Base-by-base conservation (phyloP, 202 grass and related monocot genomes). In the Musa balbisiana region DNA sequence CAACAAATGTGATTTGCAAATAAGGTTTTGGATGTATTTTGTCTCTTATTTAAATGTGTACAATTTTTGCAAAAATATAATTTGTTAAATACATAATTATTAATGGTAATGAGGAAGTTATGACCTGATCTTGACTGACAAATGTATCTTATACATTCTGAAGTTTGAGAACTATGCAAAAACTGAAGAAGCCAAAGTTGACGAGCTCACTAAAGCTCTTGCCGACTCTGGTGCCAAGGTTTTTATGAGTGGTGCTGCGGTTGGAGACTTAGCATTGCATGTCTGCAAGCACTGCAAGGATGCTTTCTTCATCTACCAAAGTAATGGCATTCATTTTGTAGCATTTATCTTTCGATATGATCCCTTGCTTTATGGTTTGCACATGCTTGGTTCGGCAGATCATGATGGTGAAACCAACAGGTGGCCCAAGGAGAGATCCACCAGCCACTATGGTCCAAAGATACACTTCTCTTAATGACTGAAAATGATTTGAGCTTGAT, bases 101-200 rank as follows among this genome's bases (percentile, higher is more conserved):
- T 5, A 51, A 20, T 51, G 12, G 25, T 51, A 11, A 70, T 51
- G 27, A 65, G 8, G 22, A 65, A 65, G 23, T 2, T 10, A 65
- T 25, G 22, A 2, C 11, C n/a, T 25, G 23, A 65, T 65, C 62
- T 12, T 65, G 62, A 65, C 2, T 70, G 15, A 51, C 33, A 43
- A 43, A 43, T 70, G 67, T 21, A 2, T 70, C 49, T 10, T 19
- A 71, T 55, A 0, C 33, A 64, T 67, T 80, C 78, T 50, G 62
- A 88, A 98, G 95, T 83, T 98, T 52, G 95, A 98, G 79, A 98
- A 94, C 70, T 98, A 94, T 86, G 81, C 95, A 33, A 98, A 98
- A 78, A 90, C 95, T 14, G 95, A 98, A 70, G 95, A 98, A 84
- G 87, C 89, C 62, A 92, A 94, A 83, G 91, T 98, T 54, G 95